phyloP scores from a whole-genome alignment of 2,329 filamentous ascomycete species.

The Claviceps spartinae region DNA sequence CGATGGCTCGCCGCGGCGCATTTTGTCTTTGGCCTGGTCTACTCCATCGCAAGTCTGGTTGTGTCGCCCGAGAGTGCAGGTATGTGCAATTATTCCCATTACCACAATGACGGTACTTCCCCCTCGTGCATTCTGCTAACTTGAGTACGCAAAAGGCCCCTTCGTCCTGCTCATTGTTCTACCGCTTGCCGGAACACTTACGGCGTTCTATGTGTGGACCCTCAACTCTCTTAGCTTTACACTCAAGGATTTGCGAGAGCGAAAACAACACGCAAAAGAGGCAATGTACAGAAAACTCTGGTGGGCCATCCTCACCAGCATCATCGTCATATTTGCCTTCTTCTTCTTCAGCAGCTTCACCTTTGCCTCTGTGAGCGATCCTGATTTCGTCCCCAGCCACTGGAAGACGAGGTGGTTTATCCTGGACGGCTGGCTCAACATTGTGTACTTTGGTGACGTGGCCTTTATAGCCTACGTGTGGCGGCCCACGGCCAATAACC shows the following conservation, averaged over 20 bases:
- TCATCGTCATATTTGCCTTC: constrained; percentile 92
- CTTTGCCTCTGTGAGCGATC: constrained; percentile 72
- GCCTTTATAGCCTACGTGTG: constrained; percentile 89
- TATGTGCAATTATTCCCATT: constrained; percentile 19
- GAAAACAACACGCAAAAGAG: constrained; percentile 87
- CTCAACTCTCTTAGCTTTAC: constrained; percentile 88
- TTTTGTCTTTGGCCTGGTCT: constrained; percentile 89
- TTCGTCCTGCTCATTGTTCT: constrained; percentile 87
- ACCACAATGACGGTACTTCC: neutral
- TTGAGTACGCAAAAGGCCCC: constrained; percentile 41
- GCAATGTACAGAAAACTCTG: constrained; percentile 96
- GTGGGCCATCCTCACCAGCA: constrained; percentile 90
- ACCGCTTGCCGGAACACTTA: constrained; percentile 80
- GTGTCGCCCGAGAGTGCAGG: constrained; percentile 77
- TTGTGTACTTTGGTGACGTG: constrained; percentile 91
- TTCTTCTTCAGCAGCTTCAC: constrained; percentile 98
- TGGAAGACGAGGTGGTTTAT: constrained; percentile 98
- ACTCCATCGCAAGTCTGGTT: constrained; percentile 77
- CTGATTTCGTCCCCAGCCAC: constrained; percentile 87
- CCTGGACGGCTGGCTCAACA: constrained; percentile 89
- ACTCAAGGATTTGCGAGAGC: constrained; percentile 88
- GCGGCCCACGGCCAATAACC: constrained; percentile 92
- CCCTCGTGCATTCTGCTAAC: constrained; percentile 9
- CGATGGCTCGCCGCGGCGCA: constrained; percentile 83
- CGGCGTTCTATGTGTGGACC: constrained; percentile 97